Base-by-base conservation (phyloP, 169 alveolate species). In the Plasmodium chabaudi region DNA sequence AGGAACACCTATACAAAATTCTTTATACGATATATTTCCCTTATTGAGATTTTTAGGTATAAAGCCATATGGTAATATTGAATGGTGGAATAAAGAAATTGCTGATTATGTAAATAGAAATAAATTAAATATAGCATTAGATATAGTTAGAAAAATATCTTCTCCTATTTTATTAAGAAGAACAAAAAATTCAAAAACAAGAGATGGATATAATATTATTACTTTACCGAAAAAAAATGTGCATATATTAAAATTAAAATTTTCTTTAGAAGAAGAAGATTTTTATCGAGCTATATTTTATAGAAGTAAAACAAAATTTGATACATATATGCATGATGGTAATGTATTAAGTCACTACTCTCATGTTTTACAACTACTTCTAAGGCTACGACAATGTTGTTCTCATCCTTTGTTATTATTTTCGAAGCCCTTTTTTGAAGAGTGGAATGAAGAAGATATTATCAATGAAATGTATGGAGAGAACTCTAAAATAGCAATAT, bases 1-100 rank as follows among this genome's bases (percentile, higher is more conserved):
- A 19, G 99, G 99, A 47, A 97, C 99, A 15, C 99, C 99, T 9
- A 89, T 98, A 47, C 96, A 97, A 77, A 98, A 98, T 92, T 94
- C 96, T 49, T 64, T 98, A 12, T 93, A 92, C 67, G 99, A 98
- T 74, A 91, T 97, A 44, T 98, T 94, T 88, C 93, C 98, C 21
- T 87, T 97, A 46, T 84, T 97, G 10, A 92, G 96, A 72, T 97
- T 96, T 82, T 89, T 98, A 56, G 94, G 96, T 87, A 94, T 97
- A 23, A 95, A 94, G 47, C 97, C 96, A 60, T 88, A 96, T 96
- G 93, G 94, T 51, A 95, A 93, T 19, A 73, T 92, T 63, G 82
- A 88, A 34, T 94, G 96, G 97, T 94, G 97, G 96, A 88, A 87
- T 57, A 89, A 91, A 34, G 87, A 92, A 71, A 95, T 94, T 42